Percentiles rank a stretch among this genome's conserved stretches.
Conservation (phyloP, 768 basidiomycete species). For the Tubosaeta sp. region DNA sequence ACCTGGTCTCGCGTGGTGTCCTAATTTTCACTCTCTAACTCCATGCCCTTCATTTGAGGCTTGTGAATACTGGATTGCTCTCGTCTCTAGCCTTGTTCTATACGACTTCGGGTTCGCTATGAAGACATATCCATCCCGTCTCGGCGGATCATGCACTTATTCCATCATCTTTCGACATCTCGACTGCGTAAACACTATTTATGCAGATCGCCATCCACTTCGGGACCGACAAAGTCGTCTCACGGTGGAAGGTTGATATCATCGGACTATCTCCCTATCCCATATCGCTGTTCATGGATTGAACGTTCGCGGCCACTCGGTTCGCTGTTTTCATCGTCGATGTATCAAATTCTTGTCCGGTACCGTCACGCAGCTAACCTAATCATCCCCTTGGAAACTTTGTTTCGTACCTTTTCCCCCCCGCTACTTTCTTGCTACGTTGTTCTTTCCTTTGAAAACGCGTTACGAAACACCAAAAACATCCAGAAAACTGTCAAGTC, state of each 20-base stretch:
- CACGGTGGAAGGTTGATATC: slow-evolving; percentile 28
- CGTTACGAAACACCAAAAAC: slow-evolving; percentile 36
- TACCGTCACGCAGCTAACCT: slow-evolving; percentile 33
- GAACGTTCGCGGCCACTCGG: slow-evolving; percentile 27
- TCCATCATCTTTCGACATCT: slow-evolving; percentile 27
- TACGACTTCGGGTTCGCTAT: slow-evolving; percentile 27
- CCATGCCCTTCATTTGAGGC: slow-evolving; percentile 31
- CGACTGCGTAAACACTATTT: slow-evolving; percentile 30
- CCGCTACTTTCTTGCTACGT: slow-evolving; percentile 37
- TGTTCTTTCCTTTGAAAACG: slow-evolving; percentile 25
- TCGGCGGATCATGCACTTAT: slow-evolving; percentile 36
- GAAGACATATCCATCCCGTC: slow-evolving; percentile 69
- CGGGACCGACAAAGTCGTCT: slow-evolving; percentile 22
- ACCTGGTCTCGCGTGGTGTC: slow-evolving; percentile 31
- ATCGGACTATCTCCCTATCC: slow-evolving; percentile 27
- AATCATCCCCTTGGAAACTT: slow-evolving; percentile 36
- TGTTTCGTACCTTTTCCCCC: slow-evolving; percentile 31
- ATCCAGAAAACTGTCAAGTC: slow-evolving; percentile 31
- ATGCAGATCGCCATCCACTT: slow-evolving; percentile 22
- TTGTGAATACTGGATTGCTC: slow-evolving; percentile 35
- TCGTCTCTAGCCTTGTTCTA: slow-evolving; percentile 22
- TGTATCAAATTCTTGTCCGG: slow-evolving; percentile 30
- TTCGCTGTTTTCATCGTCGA: slow-evolving; percentile 26
- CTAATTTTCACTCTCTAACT: slow-evolving; percentile 39
- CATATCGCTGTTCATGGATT: slow-evolving; percentile 36